Conservation (phyloP, 2,329 filamentous ascomycete species). For the Scolecobasidium constrictum region DNA sequence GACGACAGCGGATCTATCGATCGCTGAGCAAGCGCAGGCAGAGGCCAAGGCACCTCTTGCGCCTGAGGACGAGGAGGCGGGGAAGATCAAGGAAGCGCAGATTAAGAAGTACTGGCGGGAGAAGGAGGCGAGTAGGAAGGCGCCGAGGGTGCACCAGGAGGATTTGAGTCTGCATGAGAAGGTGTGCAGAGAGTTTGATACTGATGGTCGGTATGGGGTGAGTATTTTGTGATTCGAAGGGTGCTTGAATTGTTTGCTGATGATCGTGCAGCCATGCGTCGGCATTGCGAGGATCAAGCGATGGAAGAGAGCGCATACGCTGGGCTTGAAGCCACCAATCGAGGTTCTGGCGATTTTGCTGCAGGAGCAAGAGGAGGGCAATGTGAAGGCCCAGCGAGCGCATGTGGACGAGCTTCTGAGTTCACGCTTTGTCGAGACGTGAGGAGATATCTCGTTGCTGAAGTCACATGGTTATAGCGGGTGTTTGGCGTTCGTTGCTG, state of each 20-base stretch:
- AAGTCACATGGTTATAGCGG: too few relatives aligned
- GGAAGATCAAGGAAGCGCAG: slow-evolving; percentile 54
- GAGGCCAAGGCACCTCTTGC: slow-evolving; percentile 13
- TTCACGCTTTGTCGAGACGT: slow-evolving; percentile 30
- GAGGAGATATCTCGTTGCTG: too few relatives aligned
- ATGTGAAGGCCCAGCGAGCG: slow-evolving; percentile 49
- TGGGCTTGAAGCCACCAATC: slow-evolving; percentile 80
- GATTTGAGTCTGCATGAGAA: slow-evolving; percentile 66
- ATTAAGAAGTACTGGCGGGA: slow-evolving; percentile 68
- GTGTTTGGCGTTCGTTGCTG: too few relatives aligned
- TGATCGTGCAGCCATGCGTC: slow-evolving; percentile 60
- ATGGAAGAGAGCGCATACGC: slow-evolving; percentile 73
- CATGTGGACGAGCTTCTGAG: slow-evolving; percentile 60
- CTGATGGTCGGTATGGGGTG: slow-evolving; percentile 85
- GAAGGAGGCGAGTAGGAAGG: slow-evolving; percentile 58
- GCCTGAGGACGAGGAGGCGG: slow-evolving; percentile 44
- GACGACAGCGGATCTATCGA: slow-evolving; percentile 17
- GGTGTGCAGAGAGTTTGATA: slow-evolving; percentile 83
- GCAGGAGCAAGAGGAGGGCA: slow-evolving; percentile 52
- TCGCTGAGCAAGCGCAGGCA: slow-evolving; percentile 6
- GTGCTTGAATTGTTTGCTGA: not conserved
- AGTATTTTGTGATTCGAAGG: slow-evolving; percentile 24
- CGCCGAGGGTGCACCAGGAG: slow-evolving; percentile 67
- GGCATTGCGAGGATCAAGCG: slow-evolving; percentile 72
- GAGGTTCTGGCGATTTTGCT: slow-evolving; percentile 82